These are phyloP conservation scores for Endocalyx cinctus DNA, from an alignment of 2,329 filamentous ascomycete genomes.

Conservation along the genomic window DNA sequence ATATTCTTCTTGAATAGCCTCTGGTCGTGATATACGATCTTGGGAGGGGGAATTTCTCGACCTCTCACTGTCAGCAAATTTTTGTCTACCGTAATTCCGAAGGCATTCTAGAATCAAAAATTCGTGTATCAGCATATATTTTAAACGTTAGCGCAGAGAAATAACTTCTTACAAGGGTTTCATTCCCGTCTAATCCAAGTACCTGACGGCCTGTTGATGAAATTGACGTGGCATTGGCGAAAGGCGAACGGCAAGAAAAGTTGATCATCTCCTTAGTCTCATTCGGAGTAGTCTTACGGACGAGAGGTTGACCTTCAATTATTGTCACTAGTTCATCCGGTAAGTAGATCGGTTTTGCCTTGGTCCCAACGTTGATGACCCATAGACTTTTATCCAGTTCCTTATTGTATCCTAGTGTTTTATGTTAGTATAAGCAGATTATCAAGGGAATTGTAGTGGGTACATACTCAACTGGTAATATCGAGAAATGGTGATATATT, in stretches of 20 bases:
- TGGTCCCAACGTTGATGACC: slow-evolving; percentile 62
- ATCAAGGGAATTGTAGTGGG: too few species aligned
- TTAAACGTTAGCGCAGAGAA: neutral
- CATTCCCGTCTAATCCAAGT: slow-evolving; percentile 51
- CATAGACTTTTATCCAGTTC: slow-evolving; percentile 40
- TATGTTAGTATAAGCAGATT: slow-evolving; percentile 12
- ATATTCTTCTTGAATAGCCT: slow-evolving; percentile 26
- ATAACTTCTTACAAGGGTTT: slow-evolving; percentile 37
- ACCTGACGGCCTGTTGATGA: slow-evolving; percentile 49
- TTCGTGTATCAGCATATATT: slow-evolving; percentile 2
- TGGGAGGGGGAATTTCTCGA: slow-evolving; percentile 60
- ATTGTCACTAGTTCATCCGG: slow-evolving; percentile 64
- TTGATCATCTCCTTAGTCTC: slow-evolving; percentile 67
- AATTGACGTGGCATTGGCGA: slow-evolving; percentile 64
- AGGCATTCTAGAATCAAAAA: slow-evolving; percentile 34
- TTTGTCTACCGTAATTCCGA: slow-evolving; percentile 59
- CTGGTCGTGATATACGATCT: slow-evolving; percentile 50
- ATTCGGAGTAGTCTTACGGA: slow-evolving; percentile 50
- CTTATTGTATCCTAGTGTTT: slow-evolving; percentile 21
- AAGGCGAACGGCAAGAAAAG: slow-evolving; percentile 65
- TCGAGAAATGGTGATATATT: slow-evolving; percentile 33
- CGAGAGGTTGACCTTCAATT: slow-evolving; percentile 59
- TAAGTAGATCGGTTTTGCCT: slow-evolving; percentile 54
- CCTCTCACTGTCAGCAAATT: slow-evolving; percentile 67
- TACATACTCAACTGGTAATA: slow-evolving; percentile 41